Evolutionary conservation across 2,329 filamentous ascomycete species (phyloP).

Genomic region (Apiospora koreana): DNA sequence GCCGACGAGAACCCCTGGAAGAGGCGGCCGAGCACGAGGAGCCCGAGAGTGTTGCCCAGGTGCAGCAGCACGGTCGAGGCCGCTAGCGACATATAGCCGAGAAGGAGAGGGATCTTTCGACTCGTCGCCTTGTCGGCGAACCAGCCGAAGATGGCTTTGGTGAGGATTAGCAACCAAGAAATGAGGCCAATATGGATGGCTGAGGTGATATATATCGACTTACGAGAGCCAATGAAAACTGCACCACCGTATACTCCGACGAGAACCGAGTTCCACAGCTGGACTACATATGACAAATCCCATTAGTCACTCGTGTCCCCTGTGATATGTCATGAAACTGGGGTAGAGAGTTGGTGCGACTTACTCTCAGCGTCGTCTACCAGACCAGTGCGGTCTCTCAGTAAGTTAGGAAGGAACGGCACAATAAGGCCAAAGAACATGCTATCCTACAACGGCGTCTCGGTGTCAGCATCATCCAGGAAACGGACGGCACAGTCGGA

Average conservation of each 20-base stretch:
- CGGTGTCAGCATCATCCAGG: neutral
- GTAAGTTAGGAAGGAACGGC: neutral
- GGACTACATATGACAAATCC: neutral
- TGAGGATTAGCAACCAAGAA: neutral
- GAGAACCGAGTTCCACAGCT: constrained; percentile 6
- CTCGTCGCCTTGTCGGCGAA: constrained; percentile 28
- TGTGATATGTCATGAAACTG: neutral
- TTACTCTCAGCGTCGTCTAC: neutral
- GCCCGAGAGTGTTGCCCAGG: constrained; percentile 14
- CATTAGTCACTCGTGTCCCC: neutral
- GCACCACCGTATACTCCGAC: constrained; percentile 3
- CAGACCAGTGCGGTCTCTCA: neutral
- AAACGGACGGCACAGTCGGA: neutral
- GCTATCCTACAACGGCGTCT: neutral
- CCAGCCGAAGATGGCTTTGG: constrained; percentile 15
- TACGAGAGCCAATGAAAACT: constrained; percentile 4
- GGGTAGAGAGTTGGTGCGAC: neutral
- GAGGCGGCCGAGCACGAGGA: constrained; percentile 18
- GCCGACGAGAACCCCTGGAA: constrained; percentile 20
- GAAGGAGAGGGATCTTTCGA: constrained; percentile 15
- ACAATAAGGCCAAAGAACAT: constrained; percentile 12
- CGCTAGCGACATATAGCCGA: constrained; percentile 13
- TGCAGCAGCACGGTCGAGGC: constrained; percentile 19
- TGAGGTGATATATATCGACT: neutral
- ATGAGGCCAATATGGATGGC: neutral